Evolutionary conservation across 139 green algal genomes (phyloP).

Genomic region (Axilococcus clingmanii): DNA sequence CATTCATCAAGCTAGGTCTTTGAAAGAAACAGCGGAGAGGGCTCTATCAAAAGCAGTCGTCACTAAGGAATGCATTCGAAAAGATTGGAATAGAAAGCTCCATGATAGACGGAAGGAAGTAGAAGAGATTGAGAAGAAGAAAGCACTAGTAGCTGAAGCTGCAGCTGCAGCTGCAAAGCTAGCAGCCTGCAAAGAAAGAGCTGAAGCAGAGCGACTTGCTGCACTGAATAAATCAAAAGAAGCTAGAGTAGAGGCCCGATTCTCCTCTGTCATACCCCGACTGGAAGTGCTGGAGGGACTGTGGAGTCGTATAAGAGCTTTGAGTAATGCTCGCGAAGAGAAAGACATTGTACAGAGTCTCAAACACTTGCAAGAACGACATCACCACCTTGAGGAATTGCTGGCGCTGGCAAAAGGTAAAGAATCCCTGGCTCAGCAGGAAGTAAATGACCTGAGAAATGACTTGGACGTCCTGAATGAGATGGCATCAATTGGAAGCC

Average conservation of each 20-base stretch:
- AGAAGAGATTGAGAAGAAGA: not conserved
- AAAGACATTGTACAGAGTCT: too few species aligned
- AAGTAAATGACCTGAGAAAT: too few species aligned
- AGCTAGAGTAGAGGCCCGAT: not conserved
- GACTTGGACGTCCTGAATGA: too few species aligned
- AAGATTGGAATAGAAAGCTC: conserved; percentile 42
- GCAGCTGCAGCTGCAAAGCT: not conserved
- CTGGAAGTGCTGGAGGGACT: not conserved
- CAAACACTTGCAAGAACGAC: too few species aligned
- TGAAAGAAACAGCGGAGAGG: conserved; percentile 63
- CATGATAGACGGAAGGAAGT: conserved; percentile 59
- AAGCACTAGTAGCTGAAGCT: conserved; percentile 3
- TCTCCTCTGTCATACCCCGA: not conserved
- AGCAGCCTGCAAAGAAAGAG: not conserved
- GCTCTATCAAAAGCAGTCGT: conserved; percentile 43
- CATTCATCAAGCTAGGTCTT: conserved; percentile 54
- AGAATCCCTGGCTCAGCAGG: too few species aligned
- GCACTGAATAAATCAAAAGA: not conserved
- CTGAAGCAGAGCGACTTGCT: not conserved
- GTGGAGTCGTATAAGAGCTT: not conserved
- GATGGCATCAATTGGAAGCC: too few species aligned
- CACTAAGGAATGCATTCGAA: conserved; percentile 49
- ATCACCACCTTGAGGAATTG: too few species aligned
- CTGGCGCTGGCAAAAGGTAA: too few species aligned
- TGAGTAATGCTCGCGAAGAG: not conserved